A percentile compares a stretch with the other conserved stretches of the same genome.
These are phyloP conservation scores for Larix kaempferi DNA, from an alignment of 75 land plant genomes.

Conservation along the genomic window DNA sequence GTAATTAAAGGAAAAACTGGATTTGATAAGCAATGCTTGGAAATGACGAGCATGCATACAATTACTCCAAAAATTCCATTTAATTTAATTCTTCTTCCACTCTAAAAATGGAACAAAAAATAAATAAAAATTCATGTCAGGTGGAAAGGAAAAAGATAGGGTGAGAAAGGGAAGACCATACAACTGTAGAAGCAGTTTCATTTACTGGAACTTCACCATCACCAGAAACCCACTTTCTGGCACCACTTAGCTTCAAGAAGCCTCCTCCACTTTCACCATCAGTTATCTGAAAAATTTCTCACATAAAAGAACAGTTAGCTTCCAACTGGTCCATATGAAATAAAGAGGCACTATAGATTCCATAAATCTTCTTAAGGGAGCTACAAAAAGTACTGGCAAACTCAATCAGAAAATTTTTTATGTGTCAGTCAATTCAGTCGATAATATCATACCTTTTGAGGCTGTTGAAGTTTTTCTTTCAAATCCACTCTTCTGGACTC, in stretches of 20 bases:
- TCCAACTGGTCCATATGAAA: not conserved
- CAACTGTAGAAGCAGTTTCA: constrained; percentile 19
- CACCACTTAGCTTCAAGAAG: constrained; percentile 59
- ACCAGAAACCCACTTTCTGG: constrained; percentile 60
- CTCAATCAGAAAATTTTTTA: not conserved
- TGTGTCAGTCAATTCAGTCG: not conserved
- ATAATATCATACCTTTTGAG: constrained; percentile 28
- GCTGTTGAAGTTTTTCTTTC: constrained; percentile 13
- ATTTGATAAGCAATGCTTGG: not conserved
- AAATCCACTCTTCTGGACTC: constrained; percentile 1
- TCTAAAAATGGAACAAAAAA: not conserved
- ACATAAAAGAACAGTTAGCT: not conserved
- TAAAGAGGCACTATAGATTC: not conserved
- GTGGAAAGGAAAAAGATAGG: not conserved
- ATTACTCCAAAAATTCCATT: not conserved
- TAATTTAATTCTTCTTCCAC: not conserved
- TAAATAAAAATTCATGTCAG: too few relatives aligned
- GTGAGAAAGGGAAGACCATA: constrained; percentile 8
- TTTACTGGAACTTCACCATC: constrained; percentile 48
- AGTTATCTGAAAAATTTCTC: not conserved
- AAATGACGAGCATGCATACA: not conserved
- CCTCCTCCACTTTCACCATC: constrained; percentile 28
- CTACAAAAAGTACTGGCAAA: not conserved
- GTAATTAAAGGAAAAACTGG: not conserved
- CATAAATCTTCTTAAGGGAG: not conserved